Evolutionary conservation across 768 basidiomycete species (phyloP).

Genomic region (Russula vinacea): DNA sequence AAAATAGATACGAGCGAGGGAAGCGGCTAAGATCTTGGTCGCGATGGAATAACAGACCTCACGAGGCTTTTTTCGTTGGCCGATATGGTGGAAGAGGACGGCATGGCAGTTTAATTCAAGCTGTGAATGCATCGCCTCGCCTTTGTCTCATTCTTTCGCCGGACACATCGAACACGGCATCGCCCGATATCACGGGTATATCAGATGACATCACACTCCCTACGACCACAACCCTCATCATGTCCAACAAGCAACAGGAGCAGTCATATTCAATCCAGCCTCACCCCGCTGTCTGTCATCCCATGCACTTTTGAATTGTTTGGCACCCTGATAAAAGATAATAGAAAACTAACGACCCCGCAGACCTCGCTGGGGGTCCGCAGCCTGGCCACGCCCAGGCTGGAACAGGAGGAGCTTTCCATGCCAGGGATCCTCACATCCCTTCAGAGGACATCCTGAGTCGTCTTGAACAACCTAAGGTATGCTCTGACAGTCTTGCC

Average conservation of each 20-base stretch:
- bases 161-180: constrained; percentile 7
- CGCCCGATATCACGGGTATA: neutral
- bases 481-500: constrained; percentile 32
- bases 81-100: constrained; percentile 64
- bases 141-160: neutral
- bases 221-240: neutral
- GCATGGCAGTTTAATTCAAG: constrained; percentile 48
- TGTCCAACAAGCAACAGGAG: constrained; percentile 10
- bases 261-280: constrained; percentile 44
- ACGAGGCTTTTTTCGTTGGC: constrained; percentile 76
- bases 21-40: constrained; percentile 74
- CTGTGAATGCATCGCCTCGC: neutral
- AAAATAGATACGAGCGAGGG: constrained; percentile 85
- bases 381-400: constrained; percentile 38
- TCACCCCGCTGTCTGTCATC: constrained; percentile 28
- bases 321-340: neutral
- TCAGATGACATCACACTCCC: neutral
- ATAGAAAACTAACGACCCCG: constrained; percentile 57
- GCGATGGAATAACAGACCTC: constrained; percentile 55
- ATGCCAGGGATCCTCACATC: constrained; percentile 50
- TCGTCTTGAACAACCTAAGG: constrained; percentile 47
- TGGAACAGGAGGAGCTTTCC: constrained; percentile 39
- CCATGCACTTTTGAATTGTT: neutral
- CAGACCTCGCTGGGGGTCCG: constrained; percentile 41
- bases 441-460: constrained; percentile 44